Evolutionary conservation across 2,329 filamentous ascomycete genomes (phyloP).

Genomic region (Pseudocercospora ulei): DNA sequence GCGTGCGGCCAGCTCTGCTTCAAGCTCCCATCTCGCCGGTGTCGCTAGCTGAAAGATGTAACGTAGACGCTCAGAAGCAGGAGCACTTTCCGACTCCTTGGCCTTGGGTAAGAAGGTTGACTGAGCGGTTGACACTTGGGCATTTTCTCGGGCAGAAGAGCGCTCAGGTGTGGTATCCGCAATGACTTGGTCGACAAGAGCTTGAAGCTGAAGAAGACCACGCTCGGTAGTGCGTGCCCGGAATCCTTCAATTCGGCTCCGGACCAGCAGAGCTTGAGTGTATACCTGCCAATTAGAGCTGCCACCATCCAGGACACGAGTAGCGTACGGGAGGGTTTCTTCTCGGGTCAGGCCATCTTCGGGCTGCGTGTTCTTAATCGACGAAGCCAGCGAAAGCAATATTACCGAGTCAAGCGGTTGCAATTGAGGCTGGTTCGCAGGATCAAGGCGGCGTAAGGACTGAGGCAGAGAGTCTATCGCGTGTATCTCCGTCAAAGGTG

Average conservation of each 20-base stretch:
- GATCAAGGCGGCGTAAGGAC: conserved; percentile 55
- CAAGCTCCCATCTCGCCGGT: conserved; percentile 84
- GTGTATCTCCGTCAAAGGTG: conserved; percentile 35
- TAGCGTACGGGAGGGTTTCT: conserved; percentile 84
- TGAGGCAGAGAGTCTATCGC: conserved; percentile 49
- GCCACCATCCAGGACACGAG: conserved; percentile 75
- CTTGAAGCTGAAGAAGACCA: conserved; percentile 83
- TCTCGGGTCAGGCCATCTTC: conserved; percentile 80
- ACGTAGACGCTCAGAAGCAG: conserved; percentile 62
- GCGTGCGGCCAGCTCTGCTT: conserved; percentile 83
- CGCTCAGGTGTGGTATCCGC: conserved; percentile 54
- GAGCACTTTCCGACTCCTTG: conserved; percentile 66
- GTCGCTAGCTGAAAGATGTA: conserved; percentile 79
- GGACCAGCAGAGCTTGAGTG: conserved; percentile 80
- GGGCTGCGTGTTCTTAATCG: conserved; percentile 80
- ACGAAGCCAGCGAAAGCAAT: conserved; percentile 67
- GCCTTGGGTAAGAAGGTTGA: conserved; percentile 68
- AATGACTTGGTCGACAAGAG: conserved; percentile 88
- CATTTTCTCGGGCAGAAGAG: conserved; percentile 21
- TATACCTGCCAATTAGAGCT: conserved; percentile 97
- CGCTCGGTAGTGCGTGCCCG: conserved; percentile 78
- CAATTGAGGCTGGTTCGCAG: conserved; percentile 72
- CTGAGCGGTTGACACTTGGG: conserved; percentile 45
- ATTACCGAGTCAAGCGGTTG: conserved; percentile 81
- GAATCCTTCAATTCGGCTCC: conserved; percentile 82